A percentile compares a stretch with the other conserved stretches of the same genome.
These are phyloP conservation scores for Xerocomus potaroensis DNA, from an alignment of 768 basidiomycete genomes.

Conservation along the genomic window DNA sequence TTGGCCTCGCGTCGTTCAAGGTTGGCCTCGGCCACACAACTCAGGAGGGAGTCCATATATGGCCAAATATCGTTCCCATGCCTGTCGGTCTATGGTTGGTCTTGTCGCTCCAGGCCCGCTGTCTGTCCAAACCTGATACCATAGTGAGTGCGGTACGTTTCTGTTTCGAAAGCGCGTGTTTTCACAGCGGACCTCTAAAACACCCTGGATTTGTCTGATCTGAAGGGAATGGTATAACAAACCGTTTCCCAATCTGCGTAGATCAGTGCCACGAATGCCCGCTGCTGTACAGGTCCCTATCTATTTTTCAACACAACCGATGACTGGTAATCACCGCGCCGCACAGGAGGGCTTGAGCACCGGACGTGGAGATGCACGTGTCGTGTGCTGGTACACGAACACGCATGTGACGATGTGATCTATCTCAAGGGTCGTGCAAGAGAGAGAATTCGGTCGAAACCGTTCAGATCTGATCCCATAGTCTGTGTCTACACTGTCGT, in stretches of 20 bases:
- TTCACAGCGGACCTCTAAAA: slow-evolving; percentile 14
- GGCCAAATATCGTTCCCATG: slow-evolving; percentile 3
- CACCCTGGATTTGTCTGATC: slow-evolving; percentile 22
- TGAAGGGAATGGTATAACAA: slow-evolving; percentile 2
- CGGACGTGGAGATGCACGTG: slow-evolving; percentile 8
- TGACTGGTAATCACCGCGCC: background rate
- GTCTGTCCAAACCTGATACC: background rate
- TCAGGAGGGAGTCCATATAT: too few relatives aligned
- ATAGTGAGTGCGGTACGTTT: background rate
- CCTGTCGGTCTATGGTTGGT: background rate
- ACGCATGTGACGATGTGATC: too few relatives aligned
- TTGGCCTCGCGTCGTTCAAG: too few relatives aligned
- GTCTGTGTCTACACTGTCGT: too few relatives aligned
- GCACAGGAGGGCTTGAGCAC: background rate
- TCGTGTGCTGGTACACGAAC: slow-evolving; percentile 1
- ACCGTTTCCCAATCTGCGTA: slow-evolving; percentile 6
- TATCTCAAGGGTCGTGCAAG: too few relatives aligned
- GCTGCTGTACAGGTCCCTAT: background rate
- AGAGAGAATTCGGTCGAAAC: too few relatives aligned
- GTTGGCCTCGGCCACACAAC: too few relatives aligned
- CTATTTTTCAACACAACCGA: background rate
- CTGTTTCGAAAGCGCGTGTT: slow-evolving; percentile 5
- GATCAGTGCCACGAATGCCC: slow-evolving; percentile 7
- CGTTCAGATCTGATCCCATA: background rate
- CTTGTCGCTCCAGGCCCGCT: background rate